Base-by-base conservation (phyloP, 768 basidiomycete genomes). In the Pisolithus microcarpus region DNA sequence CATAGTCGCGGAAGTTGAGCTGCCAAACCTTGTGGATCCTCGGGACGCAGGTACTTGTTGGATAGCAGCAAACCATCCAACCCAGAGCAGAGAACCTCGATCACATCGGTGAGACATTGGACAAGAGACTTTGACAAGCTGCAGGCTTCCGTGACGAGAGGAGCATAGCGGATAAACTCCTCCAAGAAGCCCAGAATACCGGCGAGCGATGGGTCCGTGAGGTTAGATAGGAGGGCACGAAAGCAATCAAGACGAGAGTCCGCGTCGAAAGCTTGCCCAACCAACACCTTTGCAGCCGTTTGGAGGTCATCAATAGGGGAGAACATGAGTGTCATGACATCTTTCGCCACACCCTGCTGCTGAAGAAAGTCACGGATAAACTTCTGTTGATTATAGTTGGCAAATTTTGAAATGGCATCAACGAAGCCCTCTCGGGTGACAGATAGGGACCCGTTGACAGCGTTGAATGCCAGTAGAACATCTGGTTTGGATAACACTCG, bases 191-290 rank as follows among this genome's bases (percentile, higher is more conserved):
- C 70, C 46, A 78, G 74, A 26, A 96, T 72, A 7, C 88, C 93
- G 15, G 81, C 75, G 21, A 97, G 72, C 0, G 87, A 75, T 28
- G 76, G 74, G 36, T 78, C 75, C 0, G 91, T 80, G 48, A 79
- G 72, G 48, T 85, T 79, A 56, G 77, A 73, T 3, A 98, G 72
- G 19, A 98, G 70, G 13, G 80, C 82, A 7, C 87, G 82, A 61
- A 96, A 86, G 63, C 90, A 94, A 56, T 96, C 94, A 37, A 80
- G 75, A 40, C 96, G 87, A 24, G 80, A 83, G 60, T 94, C 91
- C n/a, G 84, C 88, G 57, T 95, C 88, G 59, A 87, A 94, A 0
- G 91, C 87, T 49, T 91, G 79, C 10, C 86, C 86, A 24, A 90
- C 77, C n/a, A 98, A 65, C 18, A 79, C 78, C 63, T 92, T 87